Evolutionary conservation across 192 early-diverging fungal genomes (phyloP).

Genomic region (Rhizophagus clarus): DNA sequence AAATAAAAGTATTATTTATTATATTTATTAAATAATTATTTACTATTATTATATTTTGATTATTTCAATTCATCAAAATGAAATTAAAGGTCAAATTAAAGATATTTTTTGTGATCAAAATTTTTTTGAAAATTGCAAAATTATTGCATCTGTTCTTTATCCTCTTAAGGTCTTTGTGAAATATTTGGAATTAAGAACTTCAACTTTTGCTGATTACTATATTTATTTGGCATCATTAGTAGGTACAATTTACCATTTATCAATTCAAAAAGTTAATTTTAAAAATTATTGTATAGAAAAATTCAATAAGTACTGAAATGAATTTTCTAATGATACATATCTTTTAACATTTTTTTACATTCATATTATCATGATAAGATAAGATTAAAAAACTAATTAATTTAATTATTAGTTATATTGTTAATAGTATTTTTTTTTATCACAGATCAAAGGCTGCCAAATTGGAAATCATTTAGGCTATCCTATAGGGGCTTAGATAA

Average conservation of each 20-base stretch:
- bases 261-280: not conserved
- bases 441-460: too few species aligned
- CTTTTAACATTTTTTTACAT: slow-evolving; percentile 9
- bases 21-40: too few species aligned
- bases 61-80: not conserved
- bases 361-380: not conserved
- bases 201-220: not conserved
- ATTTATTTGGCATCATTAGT: not conserved
- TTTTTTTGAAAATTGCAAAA: not conserved
- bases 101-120: not conserved
- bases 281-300: not conserved
- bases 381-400: too few species aligned
- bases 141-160: not conserved
- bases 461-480: too few species aligned
- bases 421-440: too few species aligned
- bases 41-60: not conserved
- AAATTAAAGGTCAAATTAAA: not conserved
- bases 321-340: not conserved
- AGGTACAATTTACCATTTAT: not conserved
- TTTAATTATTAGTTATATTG: too few species aligned
- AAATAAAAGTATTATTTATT: too few species aligned
- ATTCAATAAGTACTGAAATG: not conserved
- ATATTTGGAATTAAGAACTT: not conserved
- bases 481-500: too few species aligned
- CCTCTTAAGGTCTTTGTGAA: not conserved